These are phyloP conservation scores for Pseudogymnoascus sp. DNA, from an alignment of 2,329 filamentous ascomycete genomes.

Conservation along the genomic window DNA sequence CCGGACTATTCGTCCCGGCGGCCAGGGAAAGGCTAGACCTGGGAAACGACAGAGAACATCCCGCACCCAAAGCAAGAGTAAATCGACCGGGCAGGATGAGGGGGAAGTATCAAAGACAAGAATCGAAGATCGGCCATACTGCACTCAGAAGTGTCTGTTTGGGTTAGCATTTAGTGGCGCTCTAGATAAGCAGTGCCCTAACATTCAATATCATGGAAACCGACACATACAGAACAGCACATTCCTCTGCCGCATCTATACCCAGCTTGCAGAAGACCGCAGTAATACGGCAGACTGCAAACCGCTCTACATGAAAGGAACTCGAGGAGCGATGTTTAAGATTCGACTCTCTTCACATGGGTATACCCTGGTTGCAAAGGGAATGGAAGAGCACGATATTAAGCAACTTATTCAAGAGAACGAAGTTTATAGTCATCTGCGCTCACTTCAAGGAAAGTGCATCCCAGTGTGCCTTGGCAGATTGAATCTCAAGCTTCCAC, in stretches of 20 bases:
- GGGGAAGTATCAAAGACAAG: slow-evolving; percentile 2
- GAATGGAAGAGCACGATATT: neutral
- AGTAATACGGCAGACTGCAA: slow-evolving; percentile 13
- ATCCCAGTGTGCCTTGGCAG: slow-evolving; percentile 31
- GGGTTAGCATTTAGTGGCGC: slow-evolving; percentile 19
- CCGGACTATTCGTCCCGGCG: neutral
- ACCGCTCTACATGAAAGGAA: slow-evolving; percentile 21
- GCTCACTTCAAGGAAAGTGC: slow-evolving; percentile 25
- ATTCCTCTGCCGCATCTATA: slow-evolving; percentile 3
- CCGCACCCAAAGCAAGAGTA: neutral
- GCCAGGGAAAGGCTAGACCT: neutral
- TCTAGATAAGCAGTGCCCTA: slow-evolving; percentile 26
- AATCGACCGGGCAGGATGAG: neutral
- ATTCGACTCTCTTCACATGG: slow-evolving; percentile 21
- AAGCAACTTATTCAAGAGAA: neutral
- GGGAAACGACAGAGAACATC: neutral
- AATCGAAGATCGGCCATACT: slow-evolving; percentile 24
- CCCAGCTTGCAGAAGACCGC: slow-evolving; percentile 8
- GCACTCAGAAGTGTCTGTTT: slow-evolving; percentile 23
- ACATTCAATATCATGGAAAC: slow-evolving; percentile 20
- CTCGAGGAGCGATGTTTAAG: slow-evolving; percentile 24
- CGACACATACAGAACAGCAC: neutral
- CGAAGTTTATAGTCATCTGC: neutral
- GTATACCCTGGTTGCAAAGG: slow-evolving; percentile 11
- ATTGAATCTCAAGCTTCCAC: slow-evolving; percentile 24